Evolutionary conservation across 805 yeast genomes (phyloP).

Genomic region (Barnettozyma sucrosica): DNA sequence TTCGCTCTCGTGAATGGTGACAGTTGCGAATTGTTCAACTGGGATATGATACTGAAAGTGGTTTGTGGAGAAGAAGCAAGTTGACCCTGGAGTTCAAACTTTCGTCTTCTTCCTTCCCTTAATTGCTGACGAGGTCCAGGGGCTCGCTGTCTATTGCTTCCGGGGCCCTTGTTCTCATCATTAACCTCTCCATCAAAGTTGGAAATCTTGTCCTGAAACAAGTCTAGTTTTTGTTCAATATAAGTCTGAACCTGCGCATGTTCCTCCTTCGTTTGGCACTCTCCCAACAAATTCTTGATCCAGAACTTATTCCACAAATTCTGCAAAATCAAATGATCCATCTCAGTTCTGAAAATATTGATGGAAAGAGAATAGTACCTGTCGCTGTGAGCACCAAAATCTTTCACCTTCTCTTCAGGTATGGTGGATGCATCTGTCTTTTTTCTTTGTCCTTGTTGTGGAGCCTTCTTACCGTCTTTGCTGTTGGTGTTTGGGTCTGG

Average conservation of each 20-base stretch:
- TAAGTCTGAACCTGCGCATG: constrained; percentile 4
- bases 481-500: constrained; percentile 10
- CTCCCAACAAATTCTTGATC: constrained; percentile 33
- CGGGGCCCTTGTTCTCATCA: constrained; percentile 6
- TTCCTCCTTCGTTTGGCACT: constrained; percentile 8
- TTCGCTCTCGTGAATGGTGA: constrained; percentile 24
- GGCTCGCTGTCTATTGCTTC: not conserved
- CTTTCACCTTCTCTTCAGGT: constrained; percentile 51
- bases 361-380: constrained; percentile 64
- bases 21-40: constrained; percentile 11
- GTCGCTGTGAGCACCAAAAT: constrained; percentile 66
- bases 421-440: constrained; percentile 16
- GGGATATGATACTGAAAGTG: constrained; percentile 4
- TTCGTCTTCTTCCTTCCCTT: constrained; percentile 2
- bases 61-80: constrained; percentile 6
- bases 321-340: constrained; percentile 43
- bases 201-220: constrained; percentile 15
- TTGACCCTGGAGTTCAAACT: not conserved
- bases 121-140: not conserved
- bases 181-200: constrained; percentile 7
- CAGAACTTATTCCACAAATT: constrained; percentile 42
- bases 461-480: not conserved
- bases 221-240: constrained; percentile 9
- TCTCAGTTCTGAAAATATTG: constrained; percentile 47
- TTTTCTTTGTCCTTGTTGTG: not conserved